Evolutionary conservation across 2,329 filamentous ascomycete genomes (phyloP).

Genomic region (Microdochium trichocladiopsis): DNA sequence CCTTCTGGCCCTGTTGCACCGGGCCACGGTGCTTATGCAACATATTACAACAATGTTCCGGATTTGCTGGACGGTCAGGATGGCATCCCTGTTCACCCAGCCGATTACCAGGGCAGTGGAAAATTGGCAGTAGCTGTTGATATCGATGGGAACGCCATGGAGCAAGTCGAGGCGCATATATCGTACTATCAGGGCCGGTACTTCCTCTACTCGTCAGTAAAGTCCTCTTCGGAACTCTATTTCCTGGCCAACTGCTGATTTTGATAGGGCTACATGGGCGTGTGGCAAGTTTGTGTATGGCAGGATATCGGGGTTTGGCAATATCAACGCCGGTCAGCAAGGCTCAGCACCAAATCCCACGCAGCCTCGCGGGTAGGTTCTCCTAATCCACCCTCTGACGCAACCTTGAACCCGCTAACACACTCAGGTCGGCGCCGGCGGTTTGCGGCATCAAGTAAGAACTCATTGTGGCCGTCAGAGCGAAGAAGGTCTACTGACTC

Average conservation of each 20-base stretch:
- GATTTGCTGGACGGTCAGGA: not conserved
- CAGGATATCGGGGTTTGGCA: not conserved
- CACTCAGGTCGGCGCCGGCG: not conserved
- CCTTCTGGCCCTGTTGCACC: not conserved
- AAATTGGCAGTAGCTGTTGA: not conserved
- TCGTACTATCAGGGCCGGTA: not conserved
- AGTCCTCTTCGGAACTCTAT: not conserved
- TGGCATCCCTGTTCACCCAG: not conserved
- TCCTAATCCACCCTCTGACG: not conserved
- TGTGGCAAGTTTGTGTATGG: not conserved
- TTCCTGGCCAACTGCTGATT: not conserved
- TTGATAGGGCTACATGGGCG: not conserved
- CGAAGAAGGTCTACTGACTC: no score
- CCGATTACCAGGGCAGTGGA: not conserved
- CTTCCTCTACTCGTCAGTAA: not conserved
- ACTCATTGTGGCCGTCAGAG: no score
- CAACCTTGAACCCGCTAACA: not conserved
- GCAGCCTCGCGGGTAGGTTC: not conserved
- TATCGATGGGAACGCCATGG: not conserved
- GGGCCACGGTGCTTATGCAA: not conserved
- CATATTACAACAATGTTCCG: not conserved
- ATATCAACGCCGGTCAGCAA: not conserved
- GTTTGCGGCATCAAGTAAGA: not conserved
- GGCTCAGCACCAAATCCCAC: not conserved
- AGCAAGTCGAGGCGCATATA: not conserved